Evolutionary conservation across 2,329 filamentous ascomycete species (phyloP).

Genomic region (Ophiosphaerella herpotricha): DNA sequence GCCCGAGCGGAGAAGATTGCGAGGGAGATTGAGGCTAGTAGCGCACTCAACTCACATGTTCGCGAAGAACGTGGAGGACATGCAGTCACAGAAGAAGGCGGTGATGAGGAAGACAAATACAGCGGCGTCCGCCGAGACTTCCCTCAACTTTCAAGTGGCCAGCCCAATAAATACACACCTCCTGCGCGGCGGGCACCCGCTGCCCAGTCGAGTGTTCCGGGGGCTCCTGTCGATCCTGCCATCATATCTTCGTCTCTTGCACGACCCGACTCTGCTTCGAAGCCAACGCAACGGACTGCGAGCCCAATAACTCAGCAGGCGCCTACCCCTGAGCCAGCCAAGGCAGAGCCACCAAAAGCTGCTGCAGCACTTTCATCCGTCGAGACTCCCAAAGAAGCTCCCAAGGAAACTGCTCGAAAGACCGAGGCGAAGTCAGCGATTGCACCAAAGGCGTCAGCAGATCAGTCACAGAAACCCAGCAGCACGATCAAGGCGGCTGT

Average conservation of each 20-base stretch:
- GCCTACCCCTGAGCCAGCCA: constrained; percentile 21
- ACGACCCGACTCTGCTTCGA: constrained; percentile 49
- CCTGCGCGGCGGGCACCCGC: constrained; percentile 83
- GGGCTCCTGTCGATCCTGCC: constrained; percentile 81
- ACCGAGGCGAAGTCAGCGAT: constrained; percentile 22
- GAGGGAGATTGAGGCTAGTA: constrained; percentile 82
- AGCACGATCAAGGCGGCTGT: constrained; percentile 33
- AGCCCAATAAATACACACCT: constrained; percentile 80
- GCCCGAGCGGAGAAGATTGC: constrained; percentile 80
- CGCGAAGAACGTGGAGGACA: constrained; percentile 84
- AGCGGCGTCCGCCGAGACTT: constrained; percentile 84
- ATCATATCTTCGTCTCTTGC: constrained; percentile 86
- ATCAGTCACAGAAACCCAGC: constrained; percentile 35
- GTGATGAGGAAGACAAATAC: constrained; percentile 96
- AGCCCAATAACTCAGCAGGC: constrained; percentile 28
- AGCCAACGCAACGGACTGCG: constrained; percentile 26
- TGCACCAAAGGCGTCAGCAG: constrained; percentile 24
- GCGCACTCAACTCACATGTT: constrained; percentile 77
- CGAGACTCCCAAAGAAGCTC: constrained; percentile 21
- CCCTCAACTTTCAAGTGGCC: constrained; percentile 65
- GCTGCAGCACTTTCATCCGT: constrained; percentile 9
- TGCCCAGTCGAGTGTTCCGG: constrained; percentile 71
- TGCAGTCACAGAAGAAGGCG: constrained; percentile 64
- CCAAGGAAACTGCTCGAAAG: constrained; percentile 22
- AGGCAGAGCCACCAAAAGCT: constrained; percentile 13